Evolutionary conservation across 2,329 filamentous ascomycete species (phyloP).

Genomic region (Sporothrix pallida): DNA sequence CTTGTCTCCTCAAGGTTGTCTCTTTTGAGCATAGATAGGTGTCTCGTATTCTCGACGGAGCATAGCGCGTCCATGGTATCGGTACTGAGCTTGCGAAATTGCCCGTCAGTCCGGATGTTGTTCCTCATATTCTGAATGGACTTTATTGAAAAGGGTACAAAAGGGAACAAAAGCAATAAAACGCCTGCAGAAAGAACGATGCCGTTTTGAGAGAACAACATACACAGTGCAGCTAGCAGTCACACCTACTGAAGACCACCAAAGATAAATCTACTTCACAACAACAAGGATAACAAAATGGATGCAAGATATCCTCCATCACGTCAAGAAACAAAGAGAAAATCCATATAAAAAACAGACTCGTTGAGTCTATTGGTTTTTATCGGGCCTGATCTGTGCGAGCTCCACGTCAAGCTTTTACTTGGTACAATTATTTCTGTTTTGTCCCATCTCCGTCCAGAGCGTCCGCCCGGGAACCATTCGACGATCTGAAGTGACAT

Average conservation of each 20-base stretch:
- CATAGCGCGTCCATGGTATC: neutral
- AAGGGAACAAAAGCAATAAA: neutral
- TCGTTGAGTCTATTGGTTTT: neutral
- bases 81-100: neutral
- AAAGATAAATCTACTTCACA: too few relatives aligned
- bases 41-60: slow-evolving; percentile 1
- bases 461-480: neutral
- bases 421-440: neutral
- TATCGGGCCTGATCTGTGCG: neutral
- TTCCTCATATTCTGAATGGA: slow-evolving; percentile 2
- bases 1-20: neutral
- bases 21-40: neutral
- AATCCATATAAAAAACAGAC: neutral
- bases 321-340: neutral
- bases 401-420: slow-evolving; percentile 3
- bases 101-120: neutral
- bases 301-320: neutral
- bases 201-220: neutral
- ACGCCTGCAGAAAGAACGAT: slow-evolving; percentile 5
- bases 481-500: slow-evolving; percentile 4
- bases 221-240: too few relatives aligned
- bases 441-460: neutral
- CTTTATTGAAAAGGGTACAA: too few relatives aligned
- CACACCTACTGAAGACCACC: too few relatives aligned
- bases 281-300: too few relatives aligned